Percentiles rank a stretch among this genome's conserved stretches.
Evolutionary conservation across 352 stramenopile species (phyloP).

Genomic region (Globisporangium sylvaticum): DNA sequence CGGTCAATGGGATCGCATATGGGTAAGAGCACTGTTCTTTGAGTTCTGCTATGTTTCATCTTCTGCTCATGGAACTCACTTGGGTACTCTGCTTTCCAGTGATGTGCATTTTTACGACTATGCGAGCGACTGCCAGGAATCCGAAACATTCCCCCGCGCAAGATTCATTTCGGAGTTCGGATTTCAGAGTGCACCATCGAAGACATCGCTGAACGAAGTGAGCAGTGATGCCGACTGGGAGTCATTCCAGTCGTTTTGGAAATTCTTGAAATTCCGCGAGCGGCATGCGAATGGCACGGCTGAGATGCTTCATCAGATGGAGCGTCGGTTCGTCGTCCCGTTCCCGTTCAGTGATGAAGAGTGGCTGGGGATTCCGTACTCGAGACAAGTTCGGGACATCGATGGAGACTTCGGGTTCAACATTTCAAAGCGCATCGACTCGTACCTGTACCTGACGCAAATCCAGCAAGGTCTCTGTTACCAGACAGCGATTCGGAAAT

Average conservation of each 20-base stretch:
- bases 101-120: slow-evolving; percentile 89
- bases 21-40: slow-evolving; percentile 28
- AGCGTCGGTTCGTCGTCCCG: slow-evolving; percentile 64
- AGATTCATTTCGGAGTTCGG: slow-evolving; percentile 87
- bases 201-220: slow-evolving; percentile 45
- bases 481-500: slow-evolving; percentile 66
- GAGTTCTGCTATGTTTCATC: background rate
- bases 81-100: slow-evolving; percentile 19
- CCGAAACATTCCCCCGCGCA: slow-evolving; percentile 57
- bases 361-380: slow-evolving; percentile 35
- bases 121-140: slow-evolving; percentile 69
- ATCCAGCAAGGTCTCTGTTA: slow-evolving; percentile 81
- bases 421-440: slow-evolving; percentile 41
- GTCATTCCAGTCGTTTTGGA: slow-evolving; percentile 73
- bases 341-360: slow-evolving; percentile 58
- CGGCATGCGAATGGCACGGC: slow-evolving; percentile 72
- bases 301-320: slow-evolving; percentile 70
- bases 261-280: slow-evolving; percentile 74
- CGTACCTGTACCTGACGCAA: slow-evolving; percentile 74
- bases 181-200: slow-evolving; percentile 77
- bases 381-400: slow-evolving; percentile 8
- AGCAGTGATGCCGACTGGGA: slow-evolving; percentile 45
- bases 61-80: slow-evolving; percentile 1
- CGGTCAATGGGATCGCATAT: slow-evolving; percentile 48
- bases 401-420: slow-evolving; percentile 33